Base-by-base conservation (phyloP, 805 yeast species). In the Candida parachauliodes region DNA sequence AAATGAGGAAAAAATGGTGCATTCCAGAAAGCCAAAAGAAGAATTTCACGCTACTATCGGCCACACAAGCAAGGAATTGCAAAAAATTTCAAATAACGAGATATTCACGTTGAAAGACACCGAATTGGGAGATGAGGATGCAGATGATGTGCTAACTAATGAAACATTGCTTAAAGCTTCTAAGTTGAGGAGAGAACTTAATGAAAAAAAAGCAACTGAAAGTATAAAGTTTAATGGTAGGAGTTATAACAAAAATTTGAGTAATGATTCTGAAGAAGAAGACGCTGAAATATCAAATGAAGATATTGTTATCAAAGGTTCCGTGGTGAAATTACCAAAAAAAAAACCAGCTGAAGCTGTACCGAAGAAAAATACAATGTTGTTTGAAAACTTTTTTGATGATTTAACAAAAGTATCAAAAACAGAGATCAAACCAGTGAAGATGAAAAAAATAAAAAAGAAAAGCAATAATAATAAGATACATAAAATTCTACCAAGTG, bases 81-180 rank as follows among this genome's bases (percentile, higher is more conserved):
- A 50, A 2, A 49, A 53, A 10, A 46, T 70, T 1, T 53, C 59
- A 4, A 70, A 59, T n/a, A 64, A 68, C 5, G 74, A 66, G 1
- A 62, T 82, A 2, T 59, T 84, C 36, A 83, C 88, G 0, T 60
- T 83, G 34, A 70, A 76, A 33, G 86, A 80, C 45, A 47, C 54
- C n/a, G 55, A 58, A 16, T 43, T 74, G 11, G 45, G 66, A 11
- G 68, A 52, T 37, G 62, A 51, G 5, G 56, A 54, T 27, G 51
- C 50, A 17, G 54, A 43, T 5, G 65, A 56, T 28, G 51, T 47
- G 19, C 51, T 80, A 21, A 65, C 54, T 20, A 67, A 76, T 36
- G 72, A 67, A n/a, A 55, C 48, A 42, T 51, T 56, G 43, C 19
- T 40, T 11, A 23, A 41, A 43, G 40, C 49, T 12, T 48, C 52